Base-by-base conservation (phyloP, 208 protist genomes). In the Leishmania guyanensis region DNA sequence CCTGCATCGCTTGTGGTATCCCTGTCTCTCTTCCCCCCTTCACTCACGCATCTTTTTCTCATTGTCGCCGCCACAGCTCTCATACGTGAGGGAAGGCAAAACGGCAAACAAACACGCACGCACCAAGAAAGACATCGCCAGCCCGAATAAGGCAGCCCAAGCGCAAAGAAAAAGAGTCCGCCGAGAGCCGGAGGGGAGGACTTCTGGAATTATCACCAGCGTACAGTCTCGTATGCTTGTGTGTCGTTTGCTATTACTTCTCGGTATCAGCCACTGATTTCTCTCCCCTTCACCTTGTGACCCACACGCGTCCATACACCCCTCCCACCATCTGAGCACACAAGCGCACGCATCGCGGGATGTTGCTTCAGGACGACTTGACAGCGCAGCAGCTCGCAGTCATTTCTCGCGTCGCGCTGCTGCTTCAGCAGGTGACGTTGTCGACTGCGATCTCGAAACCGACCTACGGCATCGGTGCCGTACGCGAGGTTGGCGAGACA, bases 321-420 rank as follows among this genome's bases (percentile, higher is more conserved):
- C 68, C 20, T 33, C 46, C 39, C 26, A 29, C 46, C 46, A 53
- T 46, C 39, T 26, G 46, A 73, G 68, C 46, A 73, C 68, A 50
- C 2, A 29, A 9, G 66, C 51, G 50, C 77, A 80, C 33, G 26
- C 51, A 46, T 29, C 39, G 0, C 54, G 29, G 50, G 75, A 85
- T 85, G 82, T 48, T 85, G 72, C 77, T 85, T 5, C 62, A 74
- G 14, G 82, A 85, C n/a, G 77, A 75, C 1, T 73, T 20, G 8
- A 76, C 82, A 54, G 78, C 64, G 54, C 82, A 75, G 58, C 79
- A 77, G 12, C 81, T 83, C 48, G 56, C 54, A 12, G 29, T 66
- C 2, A 78, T 80, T 29, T 56, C 58, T 10, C 70, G 79, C 12
- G 50, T 78, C 1, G 80, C 79, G 12, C 70, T 82, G 76, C 70